Evolutionary conservation across 2,329 filamentous ascomycete genomes (phyloP), one percentile per base, ranked within the genome.

Genomic region (Cladophialophora yegresii): DNA sequence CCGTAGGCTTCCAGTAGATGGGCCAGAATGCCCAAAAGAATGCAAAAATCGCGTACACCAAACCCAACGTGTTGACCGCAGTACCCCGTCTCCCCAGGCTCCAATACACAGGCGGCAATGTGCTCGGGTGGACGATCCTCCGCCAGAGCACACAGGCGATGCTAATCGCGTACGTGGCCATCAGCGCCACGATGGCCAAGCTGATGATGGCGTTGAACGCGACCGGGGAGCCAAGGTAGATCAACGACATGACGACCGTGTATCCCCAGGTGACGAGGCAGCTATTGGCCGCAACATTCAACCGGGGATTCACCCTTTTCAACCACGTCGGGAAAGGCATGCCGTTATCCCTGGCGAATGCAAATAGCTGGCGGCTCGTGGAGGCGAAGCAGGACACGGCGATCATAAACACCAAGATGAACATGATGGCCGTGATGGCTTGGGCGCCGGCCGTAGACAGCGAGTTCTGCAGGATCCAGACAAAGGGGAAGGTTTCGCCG

Each of bases 21-120:
- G 83, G 82, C 72, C 82, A 84, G 65, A 82, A 82, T n/a, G 76
- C 75, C 71, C 82, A 82, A 55, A 83, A 75, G 54, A 82, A 78
- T 1, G 80, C 76, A 28, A 79, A 76, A 61, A 65, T 68, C 20
- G 73, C 68, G 33, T 72, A 74, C 0, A 72, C 22, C 3, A 74
- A 30, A 1, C 69, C 75, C 16, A 70, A 77, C 77, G 61, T 79
- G 63, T 54, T 73, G 76, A 63, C 71, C 73, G 16, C 67, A 66
- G 67, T 22, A 26, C 65, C 65, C 54, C 72, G 77, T 26, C 72
- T 73, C 3, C 82, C 81, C 6, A 84, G 74, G 20, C 71, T 74
- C 76, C 77, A 82, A 26, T 79, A 76, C 0, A 74, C 73, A 1
- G 71, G 67, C 0, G 78, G 80, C 1, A 83, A 73, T 0, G 76